Evolutionary conservation across 352 stramenopile genomes (phyloP).

Genomic region (Lagenidium sp.): DNA sequence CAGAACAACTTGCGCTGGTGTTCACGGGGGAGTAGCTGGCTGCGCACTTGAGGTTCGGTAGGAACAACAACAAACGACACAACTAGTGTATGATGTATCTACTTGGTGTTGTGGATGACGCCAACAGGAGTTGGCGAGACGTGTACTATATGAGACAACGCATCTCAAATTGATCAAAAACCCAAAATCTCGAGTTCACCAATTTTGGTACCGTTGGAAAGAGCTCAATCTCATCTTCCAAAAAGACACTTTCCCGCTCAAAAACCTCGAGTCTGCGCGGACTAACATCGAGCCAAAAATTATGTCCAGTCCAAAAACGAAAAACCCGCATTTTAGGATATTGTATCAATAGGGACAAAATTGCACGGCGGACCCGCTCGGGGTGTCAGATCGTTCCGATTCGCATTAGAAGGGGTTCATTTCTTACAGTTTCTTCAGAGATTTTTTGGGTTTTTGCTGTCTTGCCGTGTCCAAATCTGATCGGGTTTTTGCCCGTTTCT

Average conservation of each 20-base stretch:
- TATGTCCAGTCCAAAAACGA: neutral
- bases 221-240: slow-evolving; percentile 1
- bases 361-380: neutral
- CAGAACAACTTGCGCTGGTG: too few relatives aligned
- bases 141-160: too few relatives aligned
- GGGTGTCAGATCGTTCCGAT: neutral
- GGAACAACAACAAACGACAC: too few relatives aligned
- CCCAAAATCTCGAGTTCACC: neutral
- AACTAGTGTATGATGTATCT: too few relatives aligned
- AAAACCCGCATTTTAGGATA: slow-evolving; percentile 2
- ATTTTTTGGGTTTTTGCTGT: too few relatives aligned
- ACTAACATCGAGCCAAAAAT: neutral
- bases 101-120: too few relatives aligned
- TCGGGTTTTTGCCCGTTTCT: too few relatives aligned
- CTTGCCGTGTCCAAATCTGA: too few relatives aligned
- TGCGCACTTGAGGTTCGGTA: too few relatives aligned
- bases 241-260: neutral
- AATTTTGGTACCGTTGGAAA: slow-evolving; percentile 1
- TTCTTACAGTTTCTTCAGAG: neutral
- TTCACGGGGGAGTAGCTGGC: too few relatives aligned
- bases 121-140: too few relatives aligned
- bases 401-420: slow-evolving; percentile 1
- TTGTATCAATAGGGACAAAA: neutral
- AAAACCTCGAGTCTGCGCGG: neutral
- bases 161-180: slow-evolving; percentile 1